Conservation (phyloP, 2,329 filamentous ascomycete species). For the Amauroascus verrucosus region DNA sequence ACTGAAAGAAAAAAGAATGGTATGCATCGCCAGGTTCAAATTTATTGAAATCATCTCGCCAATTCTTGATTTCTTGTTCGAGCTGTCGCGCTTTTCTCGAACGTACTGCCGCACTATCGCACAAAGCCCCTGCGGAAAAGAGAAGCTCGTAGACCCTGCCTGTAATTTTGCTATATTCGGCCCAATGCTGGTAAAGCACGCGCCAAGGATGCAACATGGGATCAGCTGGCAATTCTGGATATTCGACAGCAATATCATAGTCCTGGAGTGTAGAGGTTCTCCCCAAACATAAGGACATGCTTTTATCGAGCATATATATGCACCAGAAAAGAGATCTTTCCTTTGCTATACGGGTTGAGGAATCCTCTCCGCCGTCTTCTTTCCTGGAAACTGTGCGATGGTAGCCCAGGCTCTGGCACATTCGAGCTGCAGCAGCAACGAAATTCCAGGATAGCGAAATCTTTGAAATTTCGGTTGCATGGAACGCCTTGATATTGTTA, state of each 20-base stretch:
- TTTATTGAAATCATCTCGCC: slow-evolving; percentile 7
- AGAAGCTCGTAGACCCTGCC: slow-evolving; percentile 50
- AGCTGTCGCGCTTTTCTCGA: slow-evolving; percentile 23
- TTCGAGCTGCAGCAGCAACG: slow-evolving; percentile 47
- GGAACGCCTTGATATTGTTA: slow-evolving; percentile 40
- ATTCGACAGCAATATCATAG: slow-evolving; percentile 48
- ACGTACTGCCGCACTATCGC: slow-evolving; percentile 22
- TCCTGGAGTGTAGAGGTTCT: slow-evolving; percentile 50
- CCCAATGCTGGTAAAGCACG: slow-evolving; percentile 45
- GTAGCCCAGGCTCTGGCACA: slow-evolving; percentile 54
- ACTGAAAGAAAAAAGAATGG: slow-evolving; percentile 20
- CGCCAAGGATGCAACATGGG: slow-evolving; percentile 30
- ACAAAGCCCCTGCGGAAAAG: slow-evolving; percentile 36
- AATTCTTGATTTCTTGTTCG: slow-evolving; percentile 22
- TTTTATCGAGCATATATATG: slow-evolving; percentile 50
- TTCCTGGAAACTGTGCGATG: slow-evolving; percentile 38
- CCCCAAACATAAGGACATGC: slow-evolving; percentile 49
- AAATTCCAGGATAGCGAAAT: slow-evolving; percentile 57
- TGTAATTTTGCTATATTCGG: slow-evolving; percentile 47
- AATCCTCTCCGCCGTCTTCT: slow-evolving; percentile 18
- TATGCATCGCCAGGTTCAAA: slow-evolving; percentile 17
- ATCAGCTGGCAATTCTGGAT: slow-evolving; percentile 22
- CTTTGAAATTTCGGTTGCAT: slow-evolving; percentile 52
- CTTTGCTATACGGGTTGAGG: slow-evolving; percentile 22
- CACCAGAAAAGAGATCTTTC: slow-evolving; percentile 45